A percentile compares a stretch with the other conserved stretches of the same genome.
These are phyloP conservation scores for Calonectria henricotiae DNA, from an alignment of 2,329 filamentous ascomycete species.

Conservation along the genomic window DNA sequence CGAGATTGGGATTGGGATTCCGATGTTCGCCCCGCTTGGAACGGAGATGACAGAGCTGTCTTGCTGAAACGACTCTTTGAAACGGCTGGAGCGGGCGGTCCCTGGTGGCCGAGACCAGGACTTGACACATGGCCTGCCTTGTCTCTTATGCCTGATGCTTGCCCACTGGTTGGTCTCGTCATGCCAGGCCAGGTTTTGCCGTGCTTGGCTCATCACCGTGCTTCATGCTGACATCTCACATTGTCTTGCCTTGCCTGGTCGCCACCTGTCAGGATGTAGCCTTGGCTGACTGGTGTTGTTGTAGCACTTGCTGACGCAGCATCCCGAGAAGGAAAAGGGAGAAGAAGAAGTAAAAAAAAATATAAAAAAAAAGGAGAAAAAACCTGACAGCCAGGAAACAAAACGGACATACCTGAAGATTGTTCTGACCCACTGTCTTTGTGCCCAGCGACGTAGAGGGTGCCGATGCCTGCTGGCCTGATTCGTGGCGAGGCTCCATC, in stretches of 20 bases:
- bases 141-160: slow-evolving; percentile 28
- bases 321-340: slow-evolving; percentile 15
- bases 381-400: slow-evolving; percentile 35
- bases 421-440: slow-evolving; percentile 26
- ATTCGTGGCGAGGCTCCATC: slow-evolving; percentile 29
- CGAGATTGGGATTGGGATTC: slow-evolving; percentile 39
- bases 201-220: slow-evolving; percentile 12
- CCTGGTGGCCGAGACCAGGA: slow-evolving; percentile 33
- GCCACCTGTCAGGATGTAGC: slow-evolving; percentile 10
- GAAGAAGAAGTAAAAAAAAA: too few relatives aligned
- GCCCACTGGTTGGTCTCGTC: slow-evolving; percentile 25
- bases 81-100: slow-evolving; percentile 44
- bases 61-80: slow-evolving; percentile 51
- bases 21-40: slow-evolving; percentile 44
- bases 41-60: slow-evolving; percentile 36
- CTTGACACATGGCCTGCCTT: slow-evolving; percentile 25
- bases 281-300: slow-evolving; percentile 23
- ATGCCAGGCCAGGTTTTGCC: slow-evolving; percentile 37
- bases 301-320: slow-evolving; percentile 34
- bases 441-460: slow-evolving; percentile 22
- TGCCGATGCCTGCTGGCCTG: slow-evolving; percentile 20
- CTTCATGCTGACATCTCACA: slow-evolving; percentile 5
- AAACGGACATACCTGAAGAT: slow-evolving; percentile 32
- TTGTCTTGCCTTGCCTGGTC: slow-evolving; percentile 10
- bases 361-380: background rate